Percentiles rank a stretch among this genome's conserved stretches.
phyloP scores from a whole-genome alignment of 345 rosid species.

The Brassica rapa region DNA sequence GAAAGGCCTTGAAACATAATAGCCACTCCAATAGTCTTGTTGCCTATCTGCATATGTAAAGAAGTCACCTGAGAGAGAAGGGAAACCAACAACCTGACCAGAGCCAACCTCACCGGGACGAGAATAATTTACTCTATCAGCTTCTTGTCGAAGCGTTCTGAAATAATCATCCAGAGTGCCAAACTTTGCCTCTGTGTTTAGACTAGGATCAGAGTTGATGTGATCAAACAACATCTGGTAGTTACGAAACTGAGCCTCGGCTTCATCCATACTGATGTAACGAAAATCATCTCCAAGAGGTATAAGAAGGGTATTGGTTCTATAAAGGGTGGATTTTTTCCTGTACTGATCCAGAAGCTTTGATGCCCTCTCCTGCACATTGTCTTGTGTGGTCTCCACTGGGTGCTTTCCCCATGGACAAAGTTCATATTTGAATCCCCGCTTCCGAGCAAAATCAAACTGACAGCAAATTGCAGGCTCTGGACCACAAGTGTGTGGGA shows the following conservation, averaged over 20 bases:
- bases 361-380: constrained; percentile 87
- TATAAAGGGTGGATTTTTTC: constrained; percentile 83
- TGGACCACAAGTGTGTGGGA: constrained; percentile 99
- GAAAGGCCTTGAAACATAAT: constrained; percentile 96
- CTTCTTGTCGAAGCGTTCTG: constrained; percentile 72
- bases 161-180: constrained; percentile 96
- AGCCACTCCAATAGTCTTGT: constrained; percentile 99
- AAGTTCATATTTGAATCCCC: constrained; percentile 61
- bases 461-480: constrained; percentile 99
- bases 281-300: constrained; percentile 99
- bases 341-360: constrained; percentile 87
- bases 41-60: constrained; percentile 94
- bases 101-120: constrained; percentile 84
- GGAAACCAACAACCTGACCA: constrained; percentile 76
- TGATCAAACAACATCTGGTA: constrained; percentile 88
- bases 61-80: constrained; percentile 96
- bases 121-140: constrained; percentile 81
- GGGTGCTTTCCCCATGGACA: constrained; percentile 91
- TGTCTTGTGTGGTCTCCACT: constrained; percentile 69
- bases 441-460: constrained; percentile 88
- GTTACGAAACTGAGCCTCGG: constrained; percentile 93
- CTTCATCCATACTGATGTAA: constrained; percentile 72
- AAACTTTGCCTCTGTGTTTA: constrained; percentile 83
- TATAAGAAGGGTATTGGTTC: constrained; percentile 87
- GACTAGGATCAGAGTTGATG: constrained; percentile 82